A percentile compares a stretch with the other conserved stretches of the same genome.
Evolutionary conservation across 495 filamentous ascomycete species (phyloP).

Genomic region (Penicillium cataractarum): DNA sequence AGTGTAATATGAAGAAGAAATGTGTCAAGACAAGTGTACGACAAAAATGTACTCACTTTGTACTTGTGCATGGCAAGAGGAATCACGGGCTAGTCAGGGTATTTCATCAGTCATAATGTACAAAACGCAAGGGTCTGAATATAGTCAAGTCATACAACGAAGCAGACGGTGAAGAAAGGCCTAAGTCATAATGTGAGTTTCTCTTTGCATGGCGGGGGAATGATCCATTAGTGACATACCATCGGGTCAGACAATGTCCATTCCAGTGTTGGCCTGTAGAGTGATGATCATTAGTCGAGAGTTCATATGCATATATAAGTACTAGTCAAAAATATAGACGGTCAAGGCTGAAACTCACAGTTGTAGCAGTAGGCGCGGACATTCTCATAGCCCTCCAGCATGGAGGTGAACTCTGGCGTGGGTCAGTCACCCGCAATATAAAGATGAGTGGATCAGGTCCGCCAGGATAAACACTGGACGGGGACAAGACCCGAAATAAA

Average conservation of each 20-base stretch:
- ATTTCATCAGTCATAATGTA: constrained; percentile 16
- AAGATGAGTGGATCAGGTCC: constrained; percentile 9
- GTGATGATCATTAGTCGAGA: constrained; percentile 2
- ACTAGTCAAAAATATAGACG: background rate
- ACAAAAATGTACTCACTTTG: constrained; percentile 35
- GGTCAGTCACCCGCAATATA: constrained; percentile 11
- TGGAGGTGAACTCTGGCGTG: constrained; percentile 52
- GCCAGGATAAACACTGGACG: constrained; percentile 19
- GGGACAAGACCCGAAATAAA: constrained; percentile 7
- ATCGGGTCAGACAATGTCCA: constrained; percentile 55
- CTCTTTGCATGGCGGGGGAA: background rate
- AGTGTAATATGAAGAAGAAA: background rate
- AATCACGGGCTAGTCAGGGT: constrained; percentile 45
- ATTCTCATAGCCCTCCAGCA: constrained; percentile 57
- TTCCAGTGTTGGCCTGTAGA: constrained; percentile 53
- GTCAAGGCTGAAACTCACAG: constrained; percentile 38
- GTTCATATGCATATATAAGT: background rate
- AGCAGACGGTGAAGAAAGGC: constrained; percentile 60
- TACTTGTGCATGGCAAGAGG: constrained; percentile 55
- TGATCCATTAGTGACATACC: constrained; percentile 36
- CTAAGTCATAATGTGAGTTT: constrained; percentile 31
- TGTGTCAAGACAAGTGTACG: background rate
- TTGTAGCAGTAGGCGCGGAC: constrained; percentile 59
- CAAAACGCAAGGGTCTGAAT: background rate
- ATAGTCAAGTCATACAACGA: constrained; percentile 45